These are phyloP conservation scores for Strombidium stylifer DNA, from an alignment of 73 alveolate genomes.

Conservation along the genomic window DNA sequence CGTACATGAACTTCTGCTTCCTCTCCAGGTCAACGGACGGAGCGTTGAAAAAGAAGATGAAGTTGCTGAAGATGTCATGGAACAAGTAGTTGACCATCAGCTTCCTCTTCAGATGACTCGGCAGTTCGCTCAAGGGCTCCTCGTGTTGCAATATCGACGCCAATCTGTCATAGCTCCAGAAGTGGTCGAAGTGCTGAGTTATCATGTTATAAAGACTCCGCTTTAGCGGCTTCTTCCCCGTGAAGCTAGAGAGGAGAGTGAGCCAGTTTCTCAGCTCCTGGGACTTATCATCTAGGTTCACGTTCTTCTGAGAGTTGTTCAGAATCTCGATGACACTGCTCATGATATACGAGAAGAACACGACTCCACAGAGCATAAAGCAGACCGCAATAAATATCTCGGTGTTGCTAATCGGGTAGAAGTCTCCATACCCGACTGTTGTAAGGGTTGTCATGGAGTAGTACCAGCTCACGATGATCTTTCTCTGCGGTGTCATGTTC, in stretches of 20 bases:
- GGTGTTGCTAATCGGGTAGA: conserved; percentile 65
- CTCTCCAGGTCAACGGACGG: too few relatives aligned
- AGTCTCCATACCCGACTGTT: conserved; percentile 94
- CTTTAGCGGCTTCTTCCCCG: conserved; percentile 68
- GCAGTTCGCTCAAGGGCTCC: conserved; percentile 52
- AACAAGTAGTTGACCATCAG: conserved; percentile 54
- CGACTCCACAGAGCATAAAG: conserved; percentile 82
- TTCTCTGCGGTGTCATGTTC: conserved; percentile 55
- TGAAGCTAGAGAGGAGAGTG: conserved; percentile 67
- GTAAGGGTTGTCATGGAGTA: conserved; percentile 84
- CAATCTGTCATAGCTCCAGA: conserved; percentile 78
- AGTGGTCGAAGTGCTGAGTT: conserved; percentile 80
- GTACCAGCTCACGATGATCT: conserved; percentile 77
- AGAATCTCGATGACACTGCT: conserved; percentile 79
- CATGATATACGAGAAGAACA: conserved; percentile 91
- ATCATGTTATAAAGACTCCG: conserved; percentile 61
- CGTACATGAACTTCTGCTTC: conserved; percentile 63
- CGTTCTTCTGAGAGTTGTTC: conserved; percentile 71
- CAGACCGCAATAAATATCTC: conserved; percentile 82
- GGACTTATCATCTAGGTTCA: conserved; percentile 79
- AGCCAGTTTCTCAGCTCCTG: conserved; percentile 77
- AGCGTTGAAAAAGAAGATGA: conserved; percentile 48
- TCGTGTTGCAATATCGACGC: conserved; percentile 52
- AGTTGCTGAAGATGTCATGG: conserved; percentile 51
- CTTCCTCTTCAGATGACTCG: conserved; percentile 54